Evolutionary conservation across 345 rosid genomes (phyloP), one percentile per base, ranked within the genome.

Genomic region (Citrus glauca): DNA sequence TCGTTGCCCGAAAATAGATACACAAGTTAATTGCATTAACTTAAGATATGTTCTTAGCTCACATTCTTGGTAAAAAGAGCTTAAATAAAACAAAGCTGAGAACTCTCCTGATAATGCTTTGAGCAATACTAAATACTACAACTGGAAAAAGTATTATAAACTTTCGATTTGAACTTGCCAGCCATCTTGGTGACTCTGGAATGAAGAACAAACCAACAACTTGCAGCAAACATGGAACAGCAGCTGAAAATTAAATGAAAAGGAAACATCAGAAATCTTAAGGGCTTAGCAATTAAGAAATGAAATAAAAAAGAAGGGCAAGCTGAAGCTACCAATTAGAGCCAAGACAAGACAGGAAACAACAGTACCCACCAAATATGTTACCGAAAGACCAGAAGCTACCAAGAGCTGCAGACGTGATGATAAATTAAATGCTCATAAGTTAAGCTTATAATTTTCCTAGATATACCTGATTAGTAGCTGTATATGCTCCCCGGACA

Each of bases 151-250:
- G 9, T 11, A 38, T 22, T 42, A 22, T 24, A 8, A 16, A 69
- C 3, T 38, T 27, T 16, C n/a, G 55, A 17, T 27, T 24, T 38
- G n/a, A 32, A 72, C 88, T 77, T 42, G 85, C 84, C 79, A 83
- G 77, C 93, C 90, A 88, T 88, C 89, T 76, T 2, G 88, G 91
- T 72, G 91, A 86, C 63, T 83, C 89, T 0, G 91, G 90, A 78
- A 84, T 80, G 82, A 78, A 90, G 65, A 84, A 83, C 5, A 85
- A 40, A 30, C 88, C 79, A 16, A 81, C 3, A 28, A 87, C 33
- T 28, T 82, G 86, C 27, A 84, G 14, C 25, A 82, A 20, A 66
- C 80, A 82, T 10, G 90, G 87, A 63, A 81, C 70, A 56, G 30
- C 27, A 67, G 79, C 94, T 89, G 85, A 70, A 48, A 69, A 28